Conservation (phyloP, 2,329 filamentous ascomycete genomes). For the Phialocephala sp. region DNA sequence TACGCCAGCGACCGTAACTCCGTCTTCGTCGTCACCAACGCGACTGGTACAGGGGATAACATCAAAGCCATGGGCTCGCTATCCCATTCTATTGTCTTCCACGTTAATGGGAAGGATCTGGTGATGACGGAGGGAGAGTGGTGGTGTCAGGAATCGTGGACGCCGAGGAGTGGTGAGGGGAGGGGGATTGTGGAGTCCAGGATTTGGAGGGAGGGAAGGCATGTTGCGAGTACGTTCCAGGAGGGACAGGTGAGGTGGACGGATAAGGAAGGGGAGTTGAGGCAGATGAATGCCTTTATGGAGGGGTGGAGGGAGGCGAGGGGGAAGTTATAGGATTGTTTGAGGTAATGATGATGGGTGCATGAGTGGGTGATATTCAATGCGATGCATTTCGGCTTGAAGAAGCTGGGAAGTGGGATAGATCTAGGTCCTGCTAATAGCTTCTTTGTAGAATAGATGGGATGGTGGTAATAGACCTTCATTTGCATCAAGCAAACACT, state of each 20-base stretch:
- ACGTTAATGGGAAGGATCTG: constrained; percentile 48
- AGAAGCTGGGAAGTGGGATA: no score
- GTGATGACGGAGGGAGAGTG: constrained; percentile 47
- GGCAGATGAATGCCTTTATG: constrained; percentile 19
- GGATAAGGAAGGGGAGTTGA: constrained; percentile 18
- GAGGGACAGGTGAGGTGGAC: constrained; percentile 51
- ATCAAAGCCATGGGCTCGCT: constrained; percentile 53
- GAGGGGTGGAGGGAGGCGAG: constrained; percentile 18
- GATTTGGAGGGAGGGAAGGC: constrained; percentile 44
- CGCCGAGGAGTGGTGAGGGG: constrained; percentile 50
- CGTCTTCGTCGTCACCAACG: constrained; percentile 56
- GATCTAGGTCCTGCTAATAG: no score
- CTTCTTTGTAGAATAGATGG: no score
- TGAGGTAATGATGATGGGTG: not conserved
- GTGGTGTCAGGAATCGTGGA: constrained; percentile 56
- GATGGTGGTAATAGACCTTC: no score
- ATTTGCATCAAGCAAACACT: no score
- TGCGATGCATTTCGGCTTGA: no score
- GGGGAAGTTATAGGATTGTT: not conserved
- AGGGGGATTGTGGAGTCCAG: constrained; percentile 53
- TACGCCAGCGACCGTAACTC: constrained; percentile 63
- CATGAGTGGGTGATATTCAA: no score
- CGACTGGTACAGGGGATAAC: constrained; percentile 49
- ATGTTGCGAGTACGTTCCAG: constrained; percentile 55
- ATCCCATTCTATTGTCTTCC: constrained; percentile 54